A percentile compares a stretch with the other conserved stretches of the same genome.
phyloP scores from a whole-genome alignment of 352 stramenopile species.

The Pythium brachiatum region DNA sequence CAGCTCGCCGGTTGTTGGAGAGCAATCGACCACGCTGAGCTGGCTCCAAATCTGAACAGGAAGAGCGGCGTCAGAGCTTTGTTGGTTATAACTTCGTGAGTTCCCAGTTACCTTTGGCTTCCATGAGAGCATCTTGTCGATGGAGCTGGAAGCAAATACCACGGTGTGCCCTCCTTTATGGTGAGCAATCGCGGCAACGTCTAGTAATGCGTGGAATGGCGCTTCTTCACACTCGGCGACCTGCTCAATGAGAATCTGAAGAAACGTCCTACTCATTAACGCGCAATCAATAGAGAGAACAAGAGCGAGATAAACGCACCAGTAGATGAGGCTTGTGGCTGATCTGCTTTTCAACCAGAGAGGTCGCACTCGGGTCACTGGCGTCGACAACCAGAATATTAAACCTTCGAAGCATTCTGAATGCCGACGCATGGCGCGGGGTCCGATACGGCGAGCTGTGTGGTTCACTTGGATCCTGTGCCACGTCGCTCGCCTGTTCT shows the following conservation, averaged over 20 bases:
- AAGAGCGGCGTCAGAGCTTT: not conserved
- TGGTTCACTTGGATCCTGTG: not conserved
- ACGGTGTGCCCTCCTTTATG: constrained; percentile 39
- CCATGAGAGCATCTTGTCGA: constrained; percentile 36
- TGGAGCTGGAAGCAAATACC: constrained; percentile 40
- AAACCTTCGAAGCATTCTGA: constrained; percentile 6
- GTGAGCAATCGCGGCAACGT: constrained; percentile 38
- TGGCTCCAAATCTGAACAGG: constrained; percentile 44
- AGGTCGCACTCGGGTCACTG: constrained; percentile 36
- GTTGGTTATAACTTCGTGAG: not conserved
- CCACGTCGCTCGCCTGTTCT: too few species aligned
- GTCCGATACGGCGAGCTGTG: not conserved
- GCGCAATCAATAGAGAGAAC: not conserved
- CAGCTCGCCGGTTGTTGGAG: constrained; percentile 34
- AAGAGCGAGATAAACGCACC: constrained; percentile 13
- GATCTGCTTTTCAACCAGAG: constrained; percentile 43
- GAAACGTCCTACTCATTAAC: not conserved
- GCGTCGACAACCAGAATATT: constrained; percentile 39
- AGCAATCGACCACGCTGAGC: constrained; percentile 43
- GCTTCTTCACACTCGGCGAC: constrained; percentile 41
- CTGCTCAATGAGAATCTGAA: constrained; percentile 52
- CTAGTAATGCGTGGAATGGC: constrained; percentile 33
- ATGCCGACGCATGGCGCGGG: constrained; percentile 10
- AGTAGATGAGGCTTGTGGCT: constrained; percentile 28
- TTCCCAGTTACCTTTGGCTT: constrained; percentile 37